Base-by-base conservation (phyloP, 1,139 yeast species). In the Saccharomyces hybrid region DNA sequence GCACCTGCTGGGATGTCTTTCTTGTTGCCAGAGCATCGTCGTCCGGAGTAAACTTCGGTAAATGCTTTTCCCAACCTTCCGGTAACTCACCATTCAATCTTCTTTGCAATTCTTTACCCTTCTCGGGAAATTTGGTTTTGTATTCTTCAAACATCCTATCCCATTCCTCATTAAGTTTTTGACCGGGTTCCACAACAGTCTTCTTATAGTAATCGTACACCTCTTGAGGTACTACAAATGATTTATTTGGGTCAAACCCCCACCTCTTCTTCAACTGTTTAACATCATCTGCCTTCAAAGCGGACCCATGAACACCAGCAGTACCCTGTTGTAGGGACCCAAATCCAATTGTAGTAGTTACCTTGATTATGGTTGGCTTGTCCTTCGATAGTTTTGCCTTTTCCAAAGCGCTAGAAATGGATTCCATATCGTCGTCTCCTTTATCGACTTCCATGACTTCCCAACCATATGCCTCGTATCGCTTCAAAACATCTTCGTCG, bases 391-490 rank as follows among this genome's bases (percentile, higher is more conserved):
- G 73, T 76, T 85, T 84, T 62, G 91, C 91, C 65, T 78, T 79
- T 51, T 75, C 83, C 66, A 93, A 80, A 62, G 97, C 98, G 55
- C 77, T 75, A 59, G 83, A 73, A 65, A 93, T 82, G 59, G 84
- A 88, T 41, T 75, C 82, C 59, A 86, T 72, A 75, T 93, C 95
- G 62, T 78, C 76, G 80, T 93, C 83, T 73, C 95, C 98, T 68
- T 90, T 79, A 64, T 78, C 75, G 66, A 93, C 91, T 73, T 80
- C 78, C 62, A 87, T 62, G 52, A 85, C 80, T 77, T 93, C 88
- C 98, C 99, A 93, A 66, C 96, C 97, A 75, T 91, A 93, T 57
- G 97, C 81, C 77, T 83, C 84, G 74, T 88, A 87, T 77, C 98
- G 85, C 71, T 78, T 80, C 62, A 80, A 70, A 52, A 93, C 98